Evolutionary conservation across 306 rosid species (phyloP).

Genomic region (Echinosophora koreensis): DNA sequence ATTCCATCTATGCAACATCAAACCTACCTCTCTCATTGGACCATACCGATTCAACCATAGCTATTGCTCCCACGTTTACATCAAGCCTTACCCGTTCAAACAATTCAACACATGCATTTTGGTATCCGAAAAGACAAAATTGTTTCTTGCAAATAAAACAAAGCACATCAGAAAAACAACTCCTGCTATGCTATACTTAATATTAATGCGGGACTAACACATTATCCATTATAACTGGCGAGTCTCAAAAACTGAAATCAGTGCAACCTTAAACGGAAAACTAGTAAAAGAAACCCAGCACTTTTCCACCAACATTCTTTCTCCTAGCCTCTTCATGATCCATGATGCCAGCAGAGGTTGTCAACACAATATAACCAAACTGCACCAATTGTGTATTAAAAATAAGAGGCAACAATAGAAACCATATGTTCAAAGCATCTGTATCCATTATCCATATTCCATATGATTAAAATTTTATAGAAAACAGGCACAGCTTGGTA

Average conservation of each 20-base stretch:
- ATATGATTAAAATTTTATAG: neutral
- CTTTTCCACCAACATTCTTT: slow-evolving; percentile 58
- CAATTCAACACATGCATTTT: neutral
- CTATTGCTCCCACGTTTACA: neutral
- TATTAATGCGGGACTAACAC: slow-evolving; percentile 22
- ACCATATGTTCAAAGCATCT: neutral
- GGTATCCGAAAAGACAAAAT: neutral
- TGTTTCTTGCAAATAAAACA: slow-evolving; percentile 37
- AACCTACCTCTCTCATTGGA: neutral
- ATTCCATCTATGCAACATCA: neutral
- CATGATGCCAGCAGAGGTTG: slow-evolving; percentile 59
- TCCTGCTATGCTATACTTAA: slow-evolving; percentile 42
- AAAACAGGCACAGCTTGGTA: neutral
- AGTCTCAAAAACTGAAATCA: slow-evolving; percentile 25
- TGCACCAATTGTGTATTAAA: slow-evolving; percentile 28
- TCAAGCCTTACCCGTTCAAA: neutral
- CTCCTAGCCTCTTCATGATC: slow-evolving; percentile 58
- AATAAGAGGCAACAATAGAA: neutral
- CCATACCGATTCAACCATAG: neutral
- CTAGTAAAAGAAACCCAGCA: slow-evolving; percentile 54
- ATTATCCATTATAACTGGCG: neutral
- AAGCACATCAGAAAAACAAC: slow-evolving; percentile 17
- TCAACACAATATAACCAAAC: slow-evolving; percentile 57
- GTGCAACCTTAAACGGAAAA: slow-evolving; percentile 24
- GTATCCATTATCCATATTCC: neutral